Conservation (phyloP, 352 stramenopile species). For the Phytophthora fragariae region DNA sequence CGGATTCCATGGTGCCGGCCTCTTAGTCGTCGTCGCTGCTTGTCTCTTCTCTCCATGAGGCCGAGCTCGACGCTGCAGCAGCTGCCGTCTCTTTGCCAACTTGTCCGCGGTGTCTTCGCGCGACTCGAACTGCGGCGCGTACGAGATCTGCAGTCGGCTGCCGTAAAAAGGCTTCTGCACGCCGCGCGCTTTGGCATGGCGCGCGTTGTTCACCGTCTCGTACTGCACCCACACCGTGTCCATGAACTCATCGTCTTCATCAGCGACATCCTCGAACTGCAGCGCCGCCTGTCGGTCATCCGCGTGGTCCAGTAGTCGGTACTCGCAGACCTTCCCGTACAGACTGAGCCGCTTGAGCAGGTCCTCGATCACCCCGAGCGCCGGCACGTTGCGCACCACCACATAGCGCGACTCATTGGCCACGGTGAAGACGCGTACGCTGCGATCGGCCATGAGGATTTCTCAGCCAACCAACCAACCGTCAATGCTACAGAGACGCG, state of each 20-base stretch:
- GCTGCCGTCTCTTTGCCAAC: constrained; percentile 61
- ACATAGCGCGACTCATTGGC: constrained; percentile 67
- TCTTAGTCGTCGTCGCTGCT: constrained; percentile 1
- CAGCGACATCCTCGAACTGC: constrained; percentile 12
- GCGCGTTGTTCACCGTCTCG: constrained; percentile 79
- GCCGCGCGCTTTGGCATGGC: constrained; percentile 65
- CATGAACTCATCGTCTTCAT: constrained; percentile 52
- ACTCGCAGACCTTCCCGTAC: constrained; percentile 60
- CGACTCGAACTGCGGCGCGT: constrained; percentile 71
- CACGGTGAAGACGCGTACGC: constrained; percentile 66
- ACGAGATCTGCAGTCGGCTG: constrained; percentile 65
- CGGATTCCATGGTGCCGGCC: constrained; percentile 2
- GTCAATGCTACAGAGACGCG: constrained; percentile 30
- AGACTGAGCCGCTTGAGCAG: constrained; percentile 61
- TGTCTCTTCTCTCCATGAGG: neutral
- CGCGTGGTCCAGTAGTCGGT: constrained; percentile 58
- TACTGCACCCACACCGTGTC: constrained; percentile 79
- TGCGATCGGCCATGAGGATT: constrained; percentile 25
- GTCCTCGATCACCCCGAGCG: constrained; percentile 63
- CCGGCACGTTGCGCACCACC: constrained; percentile 68
- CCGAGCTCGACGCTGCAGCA: constrained; percentile 51
- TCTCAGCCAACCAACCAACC: constrained; percentile 28
- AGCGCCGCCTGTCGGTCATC: constrained; percentile 49
- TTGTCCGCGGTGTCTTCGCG: constrained; percentile 69
- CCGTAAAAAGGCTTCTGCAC: constrained; percentile 76